Evolutionary conservation across 2,329 filamentous ascomycete species (phyloP).

Genomic region (Escovopsis sp.): DNA sequence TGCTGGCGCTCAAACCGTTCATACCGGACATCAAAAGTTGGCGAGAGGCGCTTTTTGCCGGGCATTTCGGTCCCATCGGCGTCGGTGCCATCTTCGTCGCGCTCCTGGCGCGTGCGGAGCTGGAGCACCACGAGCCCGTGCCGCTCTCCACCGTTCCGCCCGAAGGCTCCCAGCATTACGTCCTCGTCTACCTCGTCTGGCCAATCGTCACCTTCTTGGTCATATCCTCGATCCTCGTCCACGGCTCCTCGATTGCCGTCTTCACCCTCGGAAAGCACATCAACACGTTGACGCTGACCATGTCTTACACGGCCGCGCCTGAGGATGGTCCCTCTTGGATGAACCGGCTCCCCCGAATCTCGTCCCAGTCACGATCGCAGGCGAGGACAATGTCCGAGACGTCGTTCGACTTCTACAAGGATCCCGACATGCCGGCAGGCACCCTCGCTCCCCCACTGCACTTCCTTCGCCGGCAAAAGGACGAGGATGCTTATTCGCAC

Average conservation of each 20-base stretch:
- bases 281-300: conserved; percentile 86
- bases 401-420: conserved; percentile 50
- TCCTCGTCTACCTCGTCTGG: conserved; percentile 79
- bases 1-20: conserved; percentile 78
- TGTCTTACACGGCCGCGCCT: conserved; percentile 85
- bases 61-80: conserved; percentile 94
- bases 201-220: conserved; percentile 91
- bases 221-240: conserved; percentile 84
- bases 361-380: conserved; percentile 59
- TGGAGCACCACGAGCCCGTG: conserved; percentile 63
- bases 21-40: conserved; percentile 98
- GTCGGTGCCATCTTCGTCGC: conserved; percentile 94
- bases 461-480: conserved; percentile 70
- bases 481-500: conserved; percentile 49
- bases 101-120: conserved; percentile 81
- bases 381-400: conserved; percentile 73
- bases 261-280: conserved; percentile 97
- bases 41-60: conserved; percentile 91
- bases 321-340: conserved; percentile 91
- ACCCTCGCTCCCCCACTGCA: conserved; percentile 58
- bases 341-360: conserved; percentile 67
- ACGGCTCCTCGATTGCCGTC: conserved; percentile 95
- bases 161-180: conserved; percentile 40
- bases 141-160: conserved; percentile 52
- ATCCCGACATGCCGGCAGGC: conserved; percentile 49